phyloP scores from a whole-genome alignment of 495 filamentous ascomycete genomes.

The Aspergillus kassunensis region DNA sequence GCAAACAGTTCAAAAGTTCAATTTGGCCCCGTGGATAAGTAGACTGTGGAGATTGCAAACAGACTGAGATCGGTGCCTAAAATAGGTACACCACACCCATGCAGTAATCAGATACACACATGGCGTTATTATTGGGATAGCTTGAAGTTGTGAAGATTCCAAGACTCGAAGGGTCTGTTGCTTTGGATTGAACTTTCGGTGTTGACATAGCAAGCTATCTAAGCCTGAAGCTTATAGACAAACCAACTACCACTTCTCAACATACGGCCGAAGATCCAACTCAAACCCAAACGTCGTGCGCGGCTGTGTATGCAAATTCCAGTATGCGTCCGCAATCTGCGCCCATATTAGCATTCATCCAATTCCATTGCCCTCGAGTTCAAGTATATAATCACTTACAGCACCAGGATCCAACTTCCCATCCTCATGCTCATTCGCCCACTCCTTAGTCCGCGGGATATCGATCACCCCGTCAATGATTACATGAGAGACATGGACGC shows the following conservation, averaged over 20 bases:
- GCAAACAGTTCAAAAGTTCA: no score
- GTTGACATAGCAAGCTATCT: no score
- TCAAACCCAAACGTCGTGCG: constrained; percentile 78
- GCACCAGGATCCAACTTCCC: constrained; percentile 76
- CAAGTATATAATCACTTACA: constrained; percentile 48
- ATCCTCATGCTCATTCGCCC: constrained; percentile 56
- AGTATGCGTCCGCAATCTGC: constrained; percentile 88
- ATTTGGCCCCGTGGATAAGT: no score
- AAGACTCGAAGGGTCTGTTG: no score
- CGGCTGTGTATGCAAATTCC: constrained; percentile 84
- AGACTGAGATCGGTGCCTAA: no score
- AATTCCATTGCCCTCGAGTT: not conserved
- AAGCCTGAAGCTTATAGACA: no score
- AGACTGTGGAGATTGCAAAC: no score
- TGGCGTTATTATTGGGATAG: no score
- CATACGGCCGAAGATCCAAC: constrained; percentile 73
- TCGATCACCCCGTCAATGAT: constrained; percentile 90
- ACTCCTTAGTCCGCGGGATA: constrained; percentile 65
- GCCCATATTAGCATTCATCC: constrained; percentile 11
- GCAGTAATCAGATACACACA: no score
- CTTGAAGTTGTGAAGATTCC: no score
- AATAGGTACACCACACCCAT: no score
- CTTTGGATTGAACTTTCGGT: no score
- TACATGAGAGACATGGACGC: constrained; percentile 82
- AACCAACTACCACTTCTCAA: constrained; percentile 66